A percentile compares a stretch with the other conserved stretches of the same genome.
These are phyloP conservation scores for Xylariaceae sp. DNA, from an alignment of 2,329 filamentous ascomycete species.

Conservation along the genomic window DNA sequence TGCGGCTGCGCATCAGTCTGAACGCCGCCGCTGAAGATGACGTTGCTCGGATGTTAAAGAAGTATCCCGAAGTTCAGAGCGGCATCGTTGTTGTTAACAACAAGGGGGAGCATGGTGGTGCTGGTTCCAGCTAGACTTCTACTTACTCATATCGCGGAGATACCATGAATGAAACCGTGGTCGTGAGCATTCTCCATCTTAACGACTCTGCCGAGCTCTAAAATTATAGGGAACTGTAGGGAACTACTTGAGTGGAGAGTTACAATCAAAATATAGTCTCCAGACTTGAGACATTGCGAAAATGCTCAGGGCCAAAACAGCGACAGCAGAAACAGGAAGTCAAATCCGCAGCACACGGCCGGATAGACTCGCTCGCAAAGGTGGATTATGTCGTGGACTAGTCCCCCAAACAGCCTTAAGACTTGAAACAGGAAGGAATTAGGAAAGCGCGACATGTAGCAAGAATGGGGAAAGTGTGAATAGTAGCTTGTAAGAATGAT, in stretches of 20 bases:
- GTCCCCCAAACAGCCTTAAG: too few species aligned
- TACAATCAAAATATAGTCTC: background rate
- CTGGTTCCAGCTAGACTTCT: constrained; percentile 52
- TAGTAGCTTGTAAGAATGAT: background rate
- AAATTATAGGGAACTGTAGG: background rate
- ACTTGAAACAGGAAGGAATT: too few species aligned
- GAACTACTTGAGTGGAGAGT: background rate
- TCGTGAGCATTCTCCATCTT: constrained; percentile 40
- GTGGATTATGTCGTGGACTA: too few species aligned
- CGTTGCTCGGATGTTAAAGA: constrained; percentile 45
- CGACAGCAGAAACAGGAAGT: too few species aligned
- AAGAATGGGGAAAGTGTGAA: background rate
- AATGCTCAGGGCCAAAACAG: too few species aligned
- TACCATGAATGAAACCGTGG: constrained; percentile 41
- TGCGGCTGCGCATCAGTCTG: constrained; percentile 46
- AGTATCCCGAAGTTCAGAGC: constrained; percentile 43
- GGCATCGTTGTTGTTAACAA: constrained; percentile 50
- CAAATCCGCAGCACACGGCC: too few species aligned
- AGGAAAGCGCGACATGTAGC: background rate
- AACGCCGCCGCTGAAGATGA: constrained; percentile 47
- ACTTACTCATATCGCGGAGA: constrained; percentile 49
- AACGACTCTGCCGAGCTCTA: constrained; percentile 6
- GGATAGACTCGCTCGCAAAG: too few species aligned
- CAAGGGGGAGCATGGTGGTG: constrained; percentile 46
- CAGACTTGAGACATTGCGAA: too few species aligned